Conservation (phyloP, 2,329 filamentous ascomycete species). For the Beauveria asiatica region DNA sequence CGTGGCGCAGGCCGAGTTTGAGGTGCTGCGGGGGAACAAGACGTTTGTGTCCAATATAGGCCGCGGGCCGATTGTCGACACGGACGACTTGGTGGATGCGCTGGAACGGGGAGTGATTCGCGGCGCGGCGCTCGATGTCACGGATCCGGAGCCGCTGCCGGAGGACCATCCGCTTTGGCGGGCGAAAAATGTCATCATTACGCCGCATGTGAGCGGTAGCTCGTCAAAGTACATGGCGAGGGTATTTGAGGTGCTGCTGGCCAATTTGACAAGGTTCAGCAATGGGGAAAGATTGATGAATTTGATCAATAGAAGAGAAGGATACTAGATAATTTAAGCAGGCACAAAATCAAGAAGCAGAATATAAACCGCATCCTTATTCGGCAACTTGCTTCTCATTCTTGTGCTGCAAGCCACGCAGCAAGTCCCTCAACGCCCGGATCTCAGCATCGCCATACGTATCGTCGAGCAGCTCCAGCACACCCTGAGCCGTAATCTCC, state of each 20-base stretch:
- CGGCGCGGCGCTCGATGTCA: conserved; percentile 70
- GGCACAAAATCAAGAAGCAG: not conserved
- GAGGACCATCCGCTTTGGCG: conserved; percentile 60
- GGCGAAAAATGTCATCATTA: conserved; percentile 58
- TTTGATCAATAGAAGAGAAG: conserved; percentile 27
- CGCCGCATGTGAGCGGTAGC: conserved; percentile 39
- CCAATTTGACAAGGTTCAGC: conserved; percentile 31
- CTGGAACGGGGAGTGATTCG: conserved; percentile 37
- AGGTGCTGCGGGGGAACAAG: conserved; percentile 34
- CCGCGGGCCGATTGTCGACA: conserved; percentile 44
- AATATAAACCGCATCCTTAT: not conserved
- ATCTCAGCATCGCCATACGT: conserved; percentile 19
- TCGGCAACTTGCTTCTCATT: not conserved
- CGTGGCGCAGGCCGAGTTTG: conserved; percentile 42
- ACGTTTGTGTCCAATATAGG: conserved; percentile 66
- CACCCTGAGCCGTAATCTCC: conserved; percentile 19
- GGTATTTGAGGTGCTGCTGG: conserved; percentile 32
- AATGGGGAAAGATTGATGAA: conserved; percentile 32
- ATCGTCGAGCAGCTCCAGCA: conserved; percentile 21
- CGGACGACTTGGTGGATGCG: conserved; percentile 52
- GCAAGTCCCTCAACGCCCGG: conserved; percentile 9
- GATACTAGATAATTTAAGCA: conserved; percentile 17
- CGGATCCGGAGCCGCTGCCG: conserved; percentile 70
- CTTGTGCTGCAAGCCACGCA: conserved; percentile 7
- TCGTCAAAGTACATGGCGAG: conserved; percentile 33